phyloP scores from a whole-genome alignment of 371 early-diverging fungal species.

The Mortierella sp. region DNA sequence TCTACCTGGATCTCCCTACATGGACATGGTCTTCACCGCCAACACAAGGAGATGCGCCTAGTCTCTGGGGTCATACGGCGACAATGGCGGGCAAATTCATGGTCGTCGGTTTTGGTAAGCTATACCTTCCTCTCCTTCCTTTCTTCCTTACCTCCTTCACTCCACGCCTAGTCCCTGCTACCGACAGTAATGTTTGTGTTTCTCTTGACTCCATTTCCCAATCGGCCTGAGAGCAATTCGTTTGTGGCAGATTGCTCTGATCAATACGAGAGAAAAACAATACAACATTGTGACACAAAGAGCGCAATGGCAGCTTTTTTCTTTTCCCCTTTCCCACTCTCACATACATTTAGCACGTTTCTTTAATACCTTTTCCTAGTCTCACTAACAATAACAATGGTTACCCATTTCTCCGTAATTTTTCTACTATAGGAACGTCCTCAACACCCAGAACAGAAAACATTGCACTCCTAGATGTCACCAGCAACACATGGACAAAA shows the following conservation, averaged over 20 bases:
- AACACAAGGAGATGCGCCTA: constrained; percentile 36
- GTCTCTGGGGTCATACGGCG: constrained; percentile 50
- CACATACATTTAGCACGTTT: neutral
- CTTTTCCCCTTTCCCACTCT: neutral
- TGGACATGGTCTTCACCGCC: constrained; percentile 54
- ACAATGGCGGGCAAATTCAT: constrained; percentile 36
- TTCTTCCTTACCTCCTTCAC: neutral
- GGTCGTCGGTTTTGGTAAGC: constrained; percentile 54
- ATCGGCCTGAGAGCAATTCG: constrained; percentile 1
- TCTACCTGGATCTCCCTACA: constrained; percentile 46
- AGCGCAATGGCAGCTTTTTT: neutral
- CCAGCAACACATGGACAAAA: constrained; percentile 40
- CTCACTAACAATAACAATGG: neutral
- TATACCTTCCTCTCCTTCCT: neutral
- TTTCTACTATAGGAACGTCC: constrained; percentile 25
- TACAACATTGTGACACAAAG: constrained; percentile 9
- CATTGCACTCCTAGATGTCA: constrained; percentile 39
- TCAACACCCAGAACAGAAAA: constrained; percentile 11
- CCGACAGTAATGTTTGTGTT: neutral
- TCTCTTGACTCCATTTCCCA: neutral
- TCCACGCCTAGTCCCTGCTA: neutral
- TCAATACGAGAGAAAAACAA: neutral
- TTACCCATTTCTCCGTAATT: neutral
- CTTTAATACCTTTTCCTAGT: neutral
- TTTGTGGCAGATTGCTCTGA: constrained; percentile 7